These are phyloP conservation scores for Rheum nobile DNA, from an alignment of 148 eudicot species.

Conservation along the genomic window DNA sequence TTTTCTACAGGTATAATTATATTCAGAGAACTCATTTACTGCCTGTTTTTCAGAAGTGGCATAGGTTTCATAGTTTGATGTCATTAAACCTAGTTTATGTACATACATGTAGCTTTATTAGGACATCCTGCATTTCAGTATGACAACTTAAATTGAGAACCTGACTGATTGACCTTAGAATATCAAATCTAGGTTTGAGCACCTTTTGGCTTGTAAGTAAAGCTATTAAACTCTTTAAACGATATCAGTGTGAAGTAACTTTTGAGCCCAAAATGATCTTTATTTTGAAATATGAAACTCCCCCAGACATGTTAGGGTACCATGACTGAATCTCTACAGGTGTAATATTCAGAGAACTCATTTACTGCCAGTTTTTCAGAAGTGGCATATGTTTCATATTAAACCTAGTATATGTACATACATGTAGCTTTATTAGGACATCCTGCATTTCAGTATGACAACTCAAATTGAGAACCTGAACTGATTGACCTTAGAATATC, in stretches of 20 bases:
- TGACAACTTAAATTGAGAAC: background rate
- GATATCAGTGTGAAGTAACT: background rate
- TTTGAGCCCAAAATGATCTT: background rate
- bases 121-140: background rate
- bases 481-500: background rate
- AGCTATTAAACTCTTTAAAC: too few relatives aligned
- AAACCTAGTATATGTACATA: background rate
- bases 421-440: background rate
- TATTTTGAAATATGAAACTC: background rate
- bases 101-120: background rate
- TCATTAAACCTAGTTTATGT: background rate
- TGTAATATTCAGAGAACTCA: background rate
- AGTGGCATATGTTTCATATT: too few relatives aligned
- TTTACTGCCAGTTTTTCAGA: too few relatives aligned
- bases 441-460: background rate
- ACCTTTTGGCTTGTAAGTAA: background rate
- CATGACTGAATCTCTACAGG: too few relatives aligned
- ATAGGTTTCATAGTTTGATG: too few relatives aligned
- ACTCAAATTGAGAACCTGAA: background rate
- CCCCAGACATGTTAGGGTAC: background rate
- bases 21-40: background rate
- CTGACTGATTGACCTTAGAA: background rate
- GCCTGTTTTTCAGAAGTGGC: too few relatives aligned
- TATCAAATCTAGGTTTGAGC: background rate
- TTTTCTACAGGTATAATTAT: conserved; percentile 73